Evolutionary conservation across 805 yeast genomes (phyloP).

Genomic region (Myxozyma melibiosi): DNA sequence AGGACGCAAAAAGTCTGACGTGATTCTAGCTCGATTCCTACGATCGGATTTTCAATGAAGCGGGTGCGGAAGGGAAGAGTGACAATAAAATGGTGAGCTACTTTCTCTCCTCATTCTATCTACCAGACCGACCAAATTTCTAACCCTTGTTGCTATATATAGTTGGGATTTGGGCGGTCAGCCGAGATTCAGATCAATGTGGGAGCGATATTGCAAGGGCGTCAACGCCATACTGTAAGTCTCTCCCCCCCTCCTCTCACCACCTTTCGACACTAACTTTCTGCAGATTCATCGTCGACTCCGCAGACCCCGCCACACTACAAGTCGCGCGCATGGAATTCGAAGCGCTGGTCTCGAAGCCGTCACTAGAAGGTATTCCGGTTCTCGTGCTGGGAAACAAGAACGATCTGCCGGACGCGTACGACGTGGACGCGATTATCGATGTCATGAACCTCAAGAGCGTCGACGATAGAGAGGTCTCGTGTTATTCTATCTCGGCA

Average conservation of each 20-base stretch:
- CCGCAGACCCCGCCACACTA: conserved; percentile 42
- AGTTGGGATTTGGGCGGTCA: conserved; percentile 48
- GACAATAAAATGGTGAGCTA: conserved; percentile 42
- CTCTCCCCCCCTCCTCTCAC: too few relatives aligned
- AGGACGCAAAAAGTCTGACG: neutral
- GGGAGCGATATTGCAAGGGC: conserved; percentile 46
- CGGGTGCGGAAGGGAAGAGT: conserved; percentile 42
- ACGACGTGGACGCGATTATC: conserved; percentile 42
- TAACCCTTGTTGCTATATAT: neutral
- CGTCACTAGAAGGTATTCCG: conserved; percentile 42
- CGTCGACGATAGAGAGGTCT: conserved; percentile 41
- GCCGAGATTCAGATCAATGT: conserved; percentile 45
- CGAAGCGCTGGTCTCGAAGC: conserved; percentile 39
- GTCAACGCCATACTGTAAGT: conserved; percentile 43
- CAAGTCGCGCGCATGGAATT: conserved; percentile 41
- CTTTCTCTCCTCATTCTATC: neutral
- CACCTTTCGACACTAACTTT: too few relatives aligned
- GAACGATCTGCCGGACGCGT: conserved; percentile 42
- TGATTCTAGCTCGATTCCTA: conserved; percentile 42
- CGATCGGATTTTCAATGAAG: conserved; percentile 46
- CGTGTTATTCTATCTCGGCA: conserved; percentile 45
- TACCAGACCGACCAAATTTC: neutral
- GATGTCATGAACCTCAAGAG: conserved; percentile 39
- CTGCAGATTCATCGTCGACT: conserved; percentile 41
- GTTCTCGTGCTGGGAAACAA: conserved; percentile 44